These are phyloP conservation scores for Suhomyces taliae DNA, from an alignment of 1,139 yeast species.

Conservation along the genomic window DNA sequence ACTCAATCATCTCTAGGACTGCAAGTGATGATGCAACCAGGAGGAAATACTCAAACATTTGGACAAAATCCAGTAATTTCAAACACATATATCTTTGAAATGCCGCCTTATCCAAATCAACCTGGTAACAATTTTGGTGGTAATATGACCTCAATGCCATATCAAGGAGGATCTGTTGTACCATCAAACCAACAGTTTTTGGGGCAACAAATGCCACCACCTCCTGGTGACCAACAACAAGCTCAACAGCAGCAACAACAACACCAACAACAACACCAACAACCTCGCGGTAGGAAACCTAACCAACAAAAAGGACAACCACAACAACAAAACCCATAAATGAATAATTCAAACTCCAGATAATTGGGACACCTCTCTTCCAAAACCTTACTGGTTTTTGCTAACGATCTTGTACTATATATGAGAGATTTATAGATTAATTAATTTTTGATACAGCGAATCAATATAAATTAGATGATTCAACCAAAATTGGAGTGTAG, in stretches of 20 bases:
- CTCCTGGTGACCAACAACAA: neutral
- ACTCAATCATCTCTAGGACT: neutral
- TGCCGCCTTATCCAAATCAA: constrained; percentile 5
- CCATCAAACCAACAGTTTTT: neutral
- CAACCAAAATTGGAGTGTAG: no score
- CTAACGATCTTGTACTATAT: neutral
- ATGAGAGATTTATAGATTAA: constrained; percentile 1
- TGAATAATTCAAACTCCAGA: constrained; percentile 2
- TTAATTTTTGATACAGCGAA: neutral
- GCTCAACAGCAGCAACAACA: constrained; percentile 11
- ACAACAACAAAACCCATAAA: neutral
- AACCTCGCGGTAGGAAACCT: neutral
- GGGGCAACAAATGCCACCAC: neutral
- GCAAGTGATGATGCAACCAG: constrained; percentile 2
- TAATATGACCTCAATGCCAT: neutral
- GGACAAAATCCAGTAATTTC: constrained; percentile 6
- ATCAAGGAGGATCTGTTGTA: neutral
- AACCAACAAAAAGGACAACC: neutral
- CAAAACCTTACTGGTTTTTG: neutral
- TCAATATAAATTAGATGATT: no score
- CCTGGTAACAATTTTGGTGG: neutral
- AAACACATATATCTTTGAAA: constrained; percentile 7
- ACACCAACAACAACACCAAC: constrained; percentile 2
- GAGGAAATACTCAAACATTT: neutral
- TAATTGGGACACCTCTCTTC: neutral